Percentiles rank a stretch among this genome's conserved stretches.
These are phyloP conservation scores for Hirschioporus abietinus DNA, from an alignment of 768 basidiomycete genomes.

Conservation along the genomic window DNA sequence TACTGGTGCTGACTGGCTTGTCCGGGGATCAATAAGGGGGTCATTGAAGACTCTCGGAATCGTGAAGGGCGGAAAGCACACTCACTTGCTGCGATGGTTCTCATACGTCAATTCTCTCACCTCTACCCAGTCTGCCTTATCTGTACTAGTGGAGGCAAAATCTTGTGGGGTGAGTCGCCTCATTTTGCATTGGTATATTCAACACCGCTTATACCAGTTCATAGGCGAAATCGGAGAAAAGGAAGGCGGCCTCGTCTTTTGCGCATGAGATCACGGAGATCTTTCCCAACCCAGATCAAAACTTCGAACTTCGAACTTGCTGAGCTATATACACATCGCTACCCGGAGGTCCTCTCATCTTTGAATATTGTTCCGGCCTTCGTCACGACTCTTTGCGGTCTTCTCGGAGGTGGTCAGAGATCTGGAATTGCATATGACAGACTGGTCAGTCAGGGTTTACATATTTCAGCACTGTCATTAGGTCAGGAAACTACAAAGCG, in stretches of 20 bases:
- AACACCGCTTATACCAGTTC: not conserved
- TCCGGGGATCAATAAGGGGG: conserved; percentile 80
- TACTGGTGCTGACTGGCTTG: conserved; percentile 78
- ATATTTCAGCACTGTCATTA: too few relatives aligned
- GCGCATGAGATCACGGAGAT: conserved; percentile 78
- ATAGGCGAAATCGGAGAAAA: conserved; percentile 68
- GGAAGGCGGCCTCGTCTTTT: conserved; percentile 85
- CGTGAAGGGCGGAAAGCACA: conserved; percentile 72
- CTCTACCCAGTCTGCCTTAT: conserved; percentile 59
- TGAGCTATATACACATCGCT: too few relatives aligned
- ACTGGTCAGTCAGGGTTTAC: too few relatives aligned
- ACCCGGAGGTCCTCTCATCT: too few relatives aligned
- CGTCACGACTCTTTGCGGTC: too few relatives aligned
- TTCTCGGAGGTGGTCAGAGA: too few relatives aligned
- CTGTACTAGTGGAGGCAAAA: conserved; percentile 10
- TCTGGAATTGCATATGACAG: too few relatives aligned
- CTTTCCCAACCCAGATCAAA: too few relatives aligned
- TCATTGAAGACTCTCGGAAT: conserved; percentile 4
- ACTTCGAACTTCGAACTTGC: too few relatives aligned
- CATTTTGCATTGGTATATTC: conserved; percentile 13
- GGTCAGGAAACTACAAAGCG: too few relatives aligned
- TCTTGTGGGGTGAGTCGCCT: not conserved
- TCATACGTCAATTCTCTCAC: conserved; percentile 72
- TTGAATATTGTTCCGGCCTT: too few relatives aligned
- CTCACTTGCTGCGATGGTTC: conserved; percentile 82